These are phyloP conservation scores for Cystobasidium slooffiae DNA, from an alignment of 1,284 basidiomycete species.

Conservation along the genomic window DNA sequence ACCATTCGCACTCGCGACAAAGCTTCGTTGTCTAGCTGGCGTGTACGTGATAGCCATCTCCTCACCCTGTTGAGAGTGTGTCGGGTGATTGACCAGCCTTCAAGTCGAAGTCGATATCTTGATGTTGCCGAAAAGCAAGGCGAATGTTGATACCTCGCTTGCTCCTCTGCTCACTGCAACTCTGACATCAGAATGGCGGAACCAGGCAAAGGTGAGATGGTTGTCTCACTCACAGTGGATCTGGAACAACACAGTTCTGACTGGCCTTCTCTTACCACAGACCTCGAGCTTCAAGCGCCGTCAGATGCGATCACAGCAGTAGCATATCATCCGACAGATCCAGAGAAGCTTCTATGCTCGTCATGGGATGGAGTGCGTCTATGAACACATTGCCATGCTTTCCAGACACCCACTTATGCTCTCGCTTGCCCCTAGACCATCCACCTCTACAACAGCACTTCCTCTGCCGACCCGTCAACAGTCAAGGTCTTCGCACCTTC, in stretches of 20 bases:
- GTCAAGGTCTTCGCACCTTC: constrained; percentile 51
- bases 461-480: constrained; percentile 53
- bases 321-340: constrained; percentile 76
- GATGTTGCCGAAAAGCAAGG: neutral
- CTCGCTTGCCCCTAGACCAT: constrained; percentile 64
- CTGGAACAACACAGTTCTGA: neutral
- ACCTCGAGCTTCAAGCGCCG: constrained; percentile 63
- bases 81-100: neutral
- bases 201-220: constrained; percentile 31
- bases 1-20: neutral
- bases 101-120: neutral
- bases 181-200: constrained; percentile 25
- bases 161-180: neutral
- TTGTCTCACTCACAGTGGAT: too few species aligned
- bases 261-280: constrained; percentile 10
- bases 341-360: constrained; percentile 74
- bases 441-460: constrained; percentile 58
- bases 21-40: constrained; percentile 25
- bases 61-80: neutral
- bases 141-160: constrained; percentile 3
- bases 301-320: constrained; percentile 82
- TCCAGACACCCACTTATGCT: constrained; percentile 30
- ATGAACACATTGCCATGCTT: neutral
- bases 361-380: constrained; percentile 83
- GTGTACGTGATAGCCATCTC: constrained; percentile 32